Percentiles rank a stretch among this genome's conserved stretches.
Conservation (phyloP, 2,329 filamentous ascomycete species). For the Pezicula radicicola region DNA sequence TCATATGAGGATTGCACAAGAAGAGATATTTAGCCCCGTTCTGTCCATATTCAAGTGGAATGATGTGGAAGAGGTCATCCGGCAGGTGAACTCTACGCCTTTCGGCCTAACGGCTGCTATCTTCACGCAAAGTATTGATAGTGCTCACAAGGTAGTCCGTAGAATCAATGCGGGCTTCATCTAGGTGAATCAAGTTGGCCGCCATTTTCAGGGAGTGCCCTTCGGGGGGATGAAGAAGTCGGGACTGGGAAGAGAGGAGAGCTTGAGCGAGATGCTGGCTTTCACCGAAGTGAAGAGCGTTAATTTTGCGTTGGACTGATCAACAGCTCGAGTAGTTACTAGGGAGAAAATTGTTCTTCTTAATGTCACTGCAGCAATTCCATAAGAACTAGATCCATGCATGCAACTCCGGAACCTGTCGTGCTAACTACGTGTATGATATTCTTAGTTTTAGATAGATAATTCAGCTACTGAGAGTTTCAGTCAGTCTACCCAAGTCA, state of each 20-base stretch:
- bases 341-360: no score
- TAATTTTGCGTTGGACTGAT: no score
- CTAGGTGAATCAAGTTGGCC: conserved; percentile 27
- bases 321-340: no score
- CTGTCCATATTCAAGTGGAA: conserved; percentile 45
- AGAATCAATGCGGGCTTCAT: not conserved
- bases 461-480: no score
- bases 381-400: no score
- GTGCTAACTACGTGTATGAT: no score
- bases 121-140: conserved; percentile 45
- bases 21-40: conserved; percentile 54
- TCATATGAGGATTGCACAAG: conserved; percentile 36
- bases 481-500: no score
- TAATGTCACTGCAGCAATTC: no score
- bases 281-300: no score
- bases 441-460: no score
- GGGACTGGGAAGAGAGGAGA: conserved; percentile 38
- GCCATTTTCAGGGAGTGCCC: conserved; percentile 33
- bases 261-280: no score
- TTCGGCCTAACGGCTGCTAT: conserved; percentile 51
- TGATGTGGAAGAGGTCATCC: conserved; percentile 49
- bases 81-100: conserved; percentile 45
- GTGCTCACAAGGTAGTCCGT: not conserved
- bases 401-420: no score
- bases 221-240: conserved; percentile 55